Percentiles rank a stretch among this genome's conserved stretches.
Evolutionary conservation across 1,139 yeast species (phyloP).

Genomic region (Suhomyces chickasaworum): DNA sequence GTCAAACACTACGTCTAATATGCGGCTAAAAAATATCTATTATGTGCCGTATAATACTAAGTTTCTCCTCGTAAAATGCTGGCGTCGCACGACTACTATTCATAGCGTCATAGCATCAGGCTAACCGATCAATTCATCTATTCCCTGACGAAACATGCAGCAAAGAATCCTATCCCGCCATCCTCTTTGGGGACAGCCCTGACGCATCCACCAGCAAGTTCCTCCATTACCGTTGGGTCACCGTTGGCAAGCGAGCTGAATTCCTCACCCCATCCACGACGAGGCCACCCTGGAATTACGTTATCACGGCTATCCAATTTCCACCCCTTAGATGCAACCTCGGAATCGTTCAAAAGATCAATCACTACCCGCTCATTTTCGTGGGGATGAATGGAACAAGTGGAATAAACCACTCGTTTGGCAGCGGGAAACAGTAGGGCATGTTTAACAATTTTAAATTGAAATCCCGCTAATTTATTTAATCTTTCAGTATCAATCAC

Average conservation of each 20-base stretch:
- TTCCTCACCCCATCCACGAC: conserved; percentile 77
- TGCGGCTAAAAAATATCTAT: conserved; percentile 2
- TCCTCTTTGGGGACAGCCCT: conserved; percentile 83
- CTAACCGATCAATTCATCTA: neutral
- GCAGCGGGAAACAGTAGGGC: conserved; percentile 83
- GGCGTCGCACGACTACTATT: neutral
- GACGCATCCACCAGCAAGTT: conserved; percentile 81
- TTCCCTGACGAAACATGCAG: conserved; percentile 65
- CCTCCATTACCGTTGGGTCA: conserved; percentile 45
- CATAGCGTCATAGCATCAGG: too few relatives aligned
- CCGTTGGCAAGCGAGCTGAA: conserved; percentile 52
- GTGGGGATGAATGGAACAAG: conserved; percentile 91
- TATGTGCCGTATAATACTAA: neutral
- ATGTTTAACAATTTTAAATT: conserved; percentile 81
- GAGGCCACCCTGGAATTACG: conserved; percentile 82
- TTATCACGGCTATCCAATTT: conserved; percentile 56
- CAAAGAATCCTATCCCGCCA: conserved; percentile 97
- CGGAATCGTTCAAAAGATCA: conserved; percentile 66
- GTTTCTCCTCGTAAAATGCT: neutral
- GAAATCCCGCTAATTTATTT: conserved; percentile 78
- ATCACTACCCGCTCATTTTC: conserved; percentile 93
- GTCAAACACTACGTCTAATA: neutral
- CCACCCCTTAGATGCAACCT: conserved; percentile 72
- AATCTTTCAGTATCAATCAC: conserved; percentile 60
- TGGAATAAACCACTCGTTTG: conserved; percentile 81